These are phyloP conservation scores for Cunninghamia lanceolata DNA, from an alignment of 75 land plant species.

Conservation along the genomic window DNA sequence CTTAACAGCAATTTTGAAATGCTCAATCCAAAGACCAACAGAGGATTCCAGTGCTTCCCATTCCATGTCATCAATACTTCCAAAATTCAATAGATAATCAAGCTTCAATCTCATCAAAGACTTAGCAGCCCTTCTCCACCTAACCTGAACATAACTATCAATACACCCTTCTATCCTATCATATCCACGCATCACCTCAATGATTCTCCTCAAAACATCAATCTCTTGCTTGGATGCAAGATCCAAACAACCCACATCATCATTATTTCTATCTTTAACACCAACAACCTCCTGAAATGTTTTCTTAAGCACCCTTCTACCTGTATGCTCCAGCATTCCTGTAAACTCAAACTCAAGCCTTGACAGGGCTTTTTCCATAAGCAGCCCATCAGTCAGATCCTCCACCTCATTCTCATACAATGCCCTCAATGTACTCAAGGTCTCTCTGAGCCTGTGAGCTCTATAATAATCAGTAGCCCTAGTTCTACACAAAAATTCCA, in stretches of 20 bases:
- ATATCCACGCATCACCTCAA: slow-evolving; percentile 27
- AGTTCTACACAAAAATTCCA: slow-evolving; percentile 53
- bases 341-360: neutral
- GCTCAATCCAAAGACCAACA: slow-evolving; percentile 52
- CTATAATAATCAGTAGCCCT: slow-evolving; percentile 37
- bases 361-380: neutral
- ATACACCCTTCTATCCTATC: slow-evolving; percentile 41
- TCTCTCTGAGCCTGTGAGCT: slow-evolving; percentile 29
- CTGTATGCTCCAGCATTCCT: neutral
- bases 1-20: slow-evolving; percentile 48
- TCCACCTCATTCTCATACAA: slow-evolving; percentile 43
- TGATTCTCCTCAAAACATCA: slow-evolving; percentile 22
- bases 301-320: neutral
- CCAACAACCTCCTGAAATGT: neutral
- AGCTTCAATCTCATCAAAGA: slow-evolving; percentile 50
- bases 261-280: neutral
- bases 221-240: slow-evolving; percentile 28
- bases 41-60: slow-evolving; percentile 51
- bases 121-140: slow-evolving; percentile 42
- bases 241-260: neutral
- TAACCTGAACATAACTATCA: slow-evolving; percentile 37
- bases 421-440: slow-evolving; percentile 21
- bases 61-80: slow-evolving; percentile 35
- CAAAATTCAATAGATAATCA: slow-evolving; percentile 37
- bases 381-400: neutral